Conservation (phyloP, 2,329 filamentous ascomycete species). For the Fusarium redolens region DNA sequence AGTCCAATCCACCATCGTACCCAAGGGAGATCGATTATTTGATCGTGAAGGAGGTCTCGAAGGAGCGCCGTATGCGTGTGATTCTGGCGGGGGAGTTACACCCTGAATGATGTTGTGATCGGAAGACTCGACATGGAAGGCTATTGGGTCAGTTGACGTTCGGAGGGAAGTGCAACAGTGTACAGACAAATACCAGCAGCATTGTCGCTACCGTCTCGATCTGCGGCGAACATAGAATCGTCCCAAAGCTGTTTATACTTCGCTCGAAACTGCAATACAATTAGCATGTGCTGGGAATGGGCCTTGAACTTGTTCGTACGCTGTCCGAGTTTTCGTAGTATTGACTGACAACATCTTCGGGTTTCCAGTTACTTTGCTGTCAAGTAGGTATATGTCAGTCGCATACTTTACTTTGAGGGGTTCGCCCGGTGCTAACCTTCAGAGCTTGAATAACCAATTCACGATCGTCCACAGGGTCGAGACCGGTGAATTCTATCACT, state of each 20-base stretch:
- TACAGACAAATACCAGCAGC: conserved; percentile 58
- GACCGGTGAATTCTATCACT: conserved; percentile 57
- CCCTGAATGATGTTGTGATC: conserved; percentile 58
- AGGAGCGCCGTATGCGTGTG: conserved; percentile 59
- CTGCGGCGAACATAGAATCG: conserved; percentile 63
- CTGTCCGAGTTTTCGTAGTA: conserved; percentile 61
- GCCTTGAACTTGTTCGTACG: conserved; percentile 39
- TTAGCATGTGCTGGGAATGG: conserved; percentile 24
- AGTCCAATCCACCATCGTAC: conserved; percentile 62
- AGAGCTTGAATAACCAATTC: conserved; percentile 55
- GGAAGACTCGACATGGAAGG: conserved; percentile 67
- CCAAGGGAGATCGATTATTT: conserved; percentile 67
- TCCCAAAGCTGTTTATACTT: conserved; percentile 65
- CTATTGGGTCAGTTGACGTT: conserved; percentile 50
- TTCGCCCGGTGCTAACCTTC: conserved; percentile 48
- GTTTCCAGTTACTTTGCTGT: conserved; percentile 57
- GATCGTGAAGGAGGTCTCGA: conserved; percentile 72
- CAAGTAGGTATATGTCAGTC: conserved; percentile 16
- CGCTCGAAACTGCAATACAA: conserved; percentile 54
- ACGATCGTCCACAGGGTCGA: conserved; percentile 52
- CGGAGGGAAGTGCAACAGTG: not conserved
- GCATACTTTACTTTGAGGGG: not conserved
- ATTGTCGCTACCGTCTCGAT: conserved; percentile 62
- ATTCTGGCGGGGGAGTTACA: conserved; percentile 54
- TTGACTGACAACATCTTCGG: conserved; percentile 62